Conservation (phyloP, 1,284 basidiomycete genomes). For the Heterobasidion irregulare region DNA sequence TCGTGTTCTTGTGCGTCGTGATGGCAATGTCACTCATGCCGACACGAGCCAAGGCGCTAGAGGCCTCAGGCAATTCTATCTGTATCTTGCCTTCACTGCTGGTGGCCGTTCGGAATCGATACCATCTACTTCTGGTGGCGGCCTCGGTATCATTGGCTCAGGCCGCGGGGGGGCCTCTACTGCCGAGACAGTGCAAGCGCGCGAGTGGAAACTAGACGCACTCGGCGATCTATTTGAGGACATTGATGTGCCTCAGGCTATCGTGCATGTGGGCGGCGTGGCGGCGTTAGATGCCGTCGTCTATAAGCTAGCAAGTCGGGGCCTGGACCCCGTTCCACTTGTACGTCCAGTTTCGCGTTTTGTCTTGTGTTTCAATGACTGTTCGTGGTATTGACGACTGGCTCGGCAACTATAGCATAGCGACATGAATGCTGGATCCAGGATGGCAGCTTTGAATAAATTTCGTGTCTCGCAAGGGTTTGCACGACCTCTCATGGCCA, state of each 20-base stretch:
- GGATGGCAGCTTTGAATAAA: constrained; percentile 74
- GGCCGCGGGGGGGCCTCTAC: constrained; percentile 63
- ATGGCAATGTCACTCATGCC: constrained; percentile 75
- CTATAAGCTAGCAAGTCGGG: constrained; percentile 81
- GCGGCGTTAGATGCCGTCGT: constrained; percentile 79
- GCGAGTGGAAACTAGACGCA: constrained; percentile 97
- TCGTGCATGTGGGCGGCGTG: constrained; percentile 88
- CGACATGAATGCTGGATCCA: constrained; percentile 79
- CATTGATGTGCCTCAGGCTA: constrained; percentile 74
- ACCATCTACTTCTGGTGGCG: constrained; percentile 42
- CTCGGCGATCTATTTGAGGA: constrained; percentile 91
- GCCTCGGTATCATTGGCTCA: constrained; percentile 86
- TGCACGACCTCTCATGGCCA: constrained; percentile 53
- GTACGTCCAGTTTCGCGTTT: constrained; percentile 33
- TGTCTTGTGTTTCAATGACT: constrained; percentile 1
- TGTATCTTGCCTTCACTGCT: constrained; percentile 88
- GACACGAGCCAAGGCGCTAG: constrained; percentile 69
- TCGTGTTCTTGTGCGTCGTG: constrained; percentile 91
- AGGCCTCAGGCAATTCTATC: constrained; percentile 86
- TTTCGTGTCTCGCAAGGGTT: constrained; percentile 56
- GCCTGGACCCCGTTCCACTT: constrained; percentile 78
- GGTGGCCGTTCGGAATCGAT: constrained; percentile 63
- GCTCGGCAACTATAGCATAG: constrained; percentile 45
- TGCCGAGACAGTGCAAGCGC: constrained; percentile 81
- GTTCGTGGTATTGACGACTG: background rate